These are phyloP conservation scores for Eucalyptus curtisii DNA, from an alignment of 345 rosid genomes.

Conservation along the genomic window DNA sequence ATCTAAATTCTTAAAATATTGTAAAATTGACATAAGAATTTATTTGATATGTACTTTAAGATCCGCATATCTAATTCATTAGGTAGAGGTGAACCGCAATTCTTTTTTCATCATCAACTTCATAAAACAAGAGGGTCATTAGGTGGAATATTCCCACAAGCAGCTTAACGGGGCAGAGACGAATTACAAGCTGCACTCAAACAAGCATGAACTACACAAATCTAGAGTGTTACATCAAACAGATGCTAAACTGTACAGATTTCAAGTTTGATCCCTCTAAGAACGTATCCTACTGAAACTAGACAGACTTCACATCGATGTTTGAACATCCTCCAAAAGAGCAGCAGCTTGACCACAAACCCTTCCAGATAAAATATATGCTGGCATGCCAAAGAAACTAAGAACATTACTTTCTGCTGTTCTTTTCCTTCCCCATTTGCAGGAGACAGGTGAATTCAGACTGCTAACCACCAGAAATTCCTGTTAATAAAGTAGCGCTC, in stretches of 20 bases:
- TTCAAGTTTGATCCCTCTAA: not conserved
- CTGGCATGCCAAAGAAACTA: not conserved
- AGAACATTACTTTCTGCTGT: not conserved
- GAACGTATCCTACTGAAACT: not conserved
- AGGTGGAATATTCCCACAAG: not conserved
- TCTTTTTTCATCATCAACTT: not conserved
- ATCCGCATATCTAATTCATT: not conserved
- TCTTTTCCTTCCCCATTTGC: not conserved
- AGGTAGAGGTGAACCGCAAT: not conserved
- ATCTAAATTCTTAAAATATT: not conserved
- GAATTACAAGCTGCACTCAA: not conserved
- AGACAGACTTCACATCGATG: not conserved
- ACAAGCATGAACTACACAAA: not conserved
- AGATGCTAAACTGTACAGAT: not conserved
- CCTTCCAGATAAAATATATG: not conserved
- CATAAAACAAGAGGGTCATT: not conserved
- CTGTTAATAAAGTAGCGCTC: not conserved
- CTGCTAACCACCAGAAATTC: not conserved
- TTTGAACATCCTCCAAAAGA: not conserved
- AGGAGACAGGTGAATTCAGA: not conserved
- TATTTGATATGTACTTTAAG: not conserved
- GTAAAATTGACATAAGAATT: not conserved
- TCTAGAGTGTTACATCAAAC: not conserved
- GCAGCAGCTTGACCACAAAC: not conserved
- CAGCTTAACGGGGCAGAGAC: not conserved